Base-by-base conservation (phyloP, 2,329 filamentous ascomycete species). In the Aureobasidium namibiae region DNA sequence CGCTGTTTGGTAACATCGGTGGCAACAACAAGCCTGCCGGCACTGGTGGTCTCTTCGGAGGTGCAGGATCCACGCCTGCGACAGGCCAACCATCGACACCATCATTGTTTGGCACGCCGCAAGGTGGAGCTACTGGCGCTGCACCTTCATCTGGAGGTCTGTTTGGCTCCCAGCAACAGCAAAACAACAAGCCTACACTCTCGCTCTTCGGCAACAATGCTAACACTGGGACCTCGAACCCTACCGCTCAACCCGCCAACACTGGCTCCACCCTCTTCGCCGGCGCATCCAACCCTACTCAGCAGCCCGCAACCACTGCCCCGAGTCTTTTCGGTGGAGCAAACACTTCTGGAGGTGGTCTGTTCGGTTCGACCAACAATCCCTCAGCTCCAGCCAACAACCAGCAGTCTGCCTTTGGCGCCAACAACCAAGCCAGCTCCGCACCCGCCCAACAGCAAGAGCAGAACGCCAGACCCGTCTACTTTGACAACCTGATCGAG, bases 401-500 rank as follows among this genome's bases (percentile, higher is more conserved):
- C 10, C 46, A 39, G 21, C 34, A 26, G 16, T 34, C 48, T 24
- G 24, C 34, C 4, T 36, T 44, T 56, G 26, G 41, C 7, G 44
- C 52, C 52, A 49, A 53, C 57, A 45, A 36, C 57, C 52, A 45
- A 36, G 52, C 39, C 34, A 56, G 26, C 23, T 41, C 39, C n/a
- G 34, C 52, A 33, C 39, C 53, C 14, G 60, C 63, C 14, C 65
- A 67, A 48, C 69, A 70, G 59, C 67, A 67, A 62, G 61, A 62
- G 39, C 63, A 65, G 45, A 64, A 60, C 61, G 72, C 75, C 4
- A 78, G 81, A 64, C 81, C 82, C 29, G 82, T 82, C 0, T 85
- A 84, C 65, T 87, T 86, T 67, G 84, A 85, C 65, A 83, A 82
- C 63, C 69, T 87, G 36, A 71, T 87, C 23, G 84, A 87, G 67